Evolutionary conservation across 1,284 basidiomycete genomes (phyloP).

Genomic region (Filobasidium uniguttulatum): DNA sequence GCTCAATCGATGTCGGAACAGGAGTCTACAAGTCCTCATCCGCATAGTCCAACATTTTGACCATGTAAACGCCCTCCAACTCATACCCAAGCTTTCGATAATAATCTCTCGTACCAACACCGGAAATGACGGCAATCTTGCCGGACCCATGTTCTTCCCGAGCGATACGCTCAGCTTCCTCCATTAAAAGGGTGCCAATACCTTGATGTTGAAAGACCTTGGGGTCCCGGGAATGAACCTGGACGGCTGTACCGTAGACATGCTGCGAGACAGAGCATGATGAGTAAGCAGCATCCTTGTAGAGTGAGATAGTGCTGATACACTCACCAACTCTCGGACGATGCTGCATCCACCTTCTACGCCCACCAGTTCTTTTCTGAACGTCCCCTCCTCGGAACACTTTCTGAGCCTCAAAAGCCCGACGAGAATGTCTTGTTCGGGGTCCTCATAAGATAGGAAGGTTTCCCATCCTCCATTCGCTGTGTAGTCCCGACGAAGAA

Average conservation of each 20-base stretch:
- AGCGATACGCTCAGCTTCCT: slow-evolving; percentile 98
- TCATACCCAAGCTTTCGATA: slow-evolving; percentile 85
- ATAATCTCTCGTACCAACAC: slow-evolving; percentile 90
- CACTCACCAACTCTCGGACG: slow-evolving; percentile 63
- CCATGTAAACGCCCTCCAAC: slow-evolving; percentile 95
- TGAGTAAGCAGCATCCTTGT: slow-evolving; percentile 11
- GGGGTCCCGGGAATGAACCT: slow-evolving; percentile 91
- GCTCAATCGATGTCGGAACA: too few relatives aligned
- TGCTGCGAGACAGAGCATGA: slow-evolving; percentile 39
- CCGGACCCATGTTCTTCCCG: slow-evolving; percentile 86
- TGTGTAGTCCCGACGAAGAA: slow-evolving; percentile 90
- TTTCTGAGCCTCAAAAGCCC: slow-evolving; percentile 84
- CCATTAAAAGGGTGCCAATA: slow-evolving; percentile 95
- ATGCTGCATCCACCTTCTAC: slow-evolving; percentile 75
- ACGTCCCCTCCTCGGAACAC: slow-evolving; percentile 92
- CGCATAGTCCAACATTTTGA: slow-evolving; percentile 46
- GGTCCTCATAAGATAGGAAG: slow-evolving; percentile 97
- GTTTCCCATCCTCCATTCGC: slow-evolving; percentile 99
- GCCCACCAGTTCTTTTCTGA: slow-evolving; percentile 77
- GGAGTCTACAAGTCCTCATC: slow-evolving; percentile 9
- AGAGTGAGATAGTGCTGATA: neutral
- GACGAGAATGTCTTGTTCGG: slow-evolving; percentile 88
- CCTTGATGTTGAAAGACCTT: slow-evolving; percentile 98
- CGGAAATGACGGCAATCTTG: slow-evolving; percentile 82
- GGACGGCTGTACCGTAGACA: slow-evolving; percentile 98